Base-by-base conservation (phyloP, 768 basidiomycete species). In the Russula compacta region DNA sequence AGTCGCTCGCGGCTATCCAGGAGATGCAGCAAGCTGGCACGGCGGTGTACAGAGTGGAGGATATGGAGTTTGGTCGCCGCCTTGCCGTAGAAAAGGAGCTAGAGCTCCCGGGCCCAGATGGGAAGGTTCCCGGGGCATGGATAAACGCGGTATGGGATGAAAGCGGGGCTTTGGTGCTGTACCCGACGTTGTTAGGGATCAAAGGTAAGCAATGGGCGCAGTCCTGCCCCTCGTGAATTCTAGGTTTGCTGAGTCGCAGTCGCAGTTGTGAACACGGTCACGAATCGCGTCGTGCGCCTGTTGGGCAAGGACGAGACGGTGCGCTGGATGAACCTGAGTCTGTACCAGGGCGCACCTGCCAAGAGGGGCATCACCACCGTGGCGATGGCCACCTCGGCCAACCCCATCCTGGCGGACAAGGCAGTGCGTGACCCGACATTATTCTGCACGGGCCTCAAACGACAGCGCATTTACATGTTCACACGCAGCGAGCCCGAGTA, bases 21-120 rank as follows among this genome's bases (percentile, higher is more conserved):
- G 95, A 98, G 72, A 98, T 99, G 94, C 97, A 99, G 71, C 97
- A 98, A 72, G 95, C 94, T 1, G 95, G 94, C 1, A 97, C 97
- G 4, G 88, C 91, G 0, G 82, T 92, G 19, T 91, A 88, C 73
- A 87, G 84, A 67, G 84, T 98, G 17, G 97, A 99, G 56, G 94
- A 98, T 73, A 99, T 99, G 97, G 97, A 99, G 72, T 98, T 99
- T 69, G 94, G 95, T n/a, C 79, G 95, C 59, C 81, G 95, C n/a
- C 76, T 98, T 64, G 95, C 95, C 4, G 78, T 86, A 35, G 97
- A 99, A 72, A 79, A 90, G 63, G 97, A 98, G 69, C 73, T 99
- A 46, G 94, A 98, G 74, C 75, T 87, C 58, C 84, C 87, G 40
- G 87, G 85, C 12, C 83, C 84, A 4, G 89, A 90, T 69, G 86